Evolutionary conservation across 1,284 basidiomycete species (phyloP).

Genomic region (Salmacisia buchloeana): DNA sequence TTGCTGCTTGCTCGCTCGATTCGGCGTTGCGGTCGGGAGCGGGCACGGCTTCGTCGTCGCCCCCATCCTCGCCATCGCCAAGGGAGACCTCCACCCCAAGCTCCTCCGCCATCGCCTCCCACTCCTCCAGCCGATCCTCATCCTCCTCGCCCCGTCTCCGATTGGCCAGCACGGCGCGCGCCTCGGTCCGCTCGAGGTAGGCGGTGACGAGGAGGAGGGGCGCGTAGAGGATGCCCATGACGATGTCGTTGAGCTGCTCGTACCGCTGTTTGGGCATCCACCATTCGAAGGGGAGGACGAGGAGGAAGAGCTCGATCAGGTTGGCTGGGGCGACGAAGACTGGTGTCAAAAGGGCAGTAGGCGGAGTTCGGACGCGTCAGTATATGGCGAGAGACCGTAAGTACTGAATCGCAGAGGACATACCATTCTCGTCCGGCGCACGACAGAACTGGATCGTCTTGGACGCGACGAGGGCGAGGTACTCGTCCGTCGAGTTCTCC

Average conservation of each 20-base stretch:
- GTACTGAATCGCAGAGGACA: background rate
- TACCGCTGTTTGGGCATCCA: background rate
- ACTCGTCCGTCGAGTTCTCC: slow-evolving; percentile 1
- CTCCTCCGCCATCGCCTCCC: slow-evolving; percentile 8
- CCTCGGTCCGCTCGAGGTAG: background rate
- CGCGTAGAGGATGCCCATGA: slow-evolving; percentile 1
- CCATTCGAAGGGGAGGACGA: slow-evolving; percentile 4
- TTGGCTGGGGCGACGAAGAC: slow-evolving; percentile 3
- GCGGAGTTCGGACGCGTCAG: background rate
- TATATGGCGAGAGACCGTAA: background rate
- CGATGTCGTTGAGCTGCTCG: slow-evolving; percentile 5
- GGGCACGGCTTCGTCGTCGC: background rate
- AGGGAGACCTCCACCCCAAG: background rate
- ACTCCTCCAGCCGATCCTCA: background rate
- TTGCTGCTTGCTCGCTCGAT: no score
- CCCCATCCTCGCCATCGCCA: background rate
- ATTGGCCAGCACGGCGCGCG: background rate
- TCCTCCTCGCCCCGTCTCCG: slow-evolving; percentile 1
- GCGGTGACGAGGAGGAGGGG: background rate
- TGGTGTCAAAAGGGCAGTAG: background rate
- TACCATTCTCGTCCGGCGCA: slow-evolving; percentile 1
- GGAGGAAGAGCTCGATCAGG: slow-evolving; percentile 6
- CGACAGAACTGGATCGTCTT: background rate
- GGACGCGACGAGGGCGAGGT: background rate
- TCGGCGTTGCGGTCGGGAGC: background rate